Evolutionary conservation across 2,329 filamentous ascomycete genomes (phyloP).

Genomic region (Ilyonectria sp.): DNA sequence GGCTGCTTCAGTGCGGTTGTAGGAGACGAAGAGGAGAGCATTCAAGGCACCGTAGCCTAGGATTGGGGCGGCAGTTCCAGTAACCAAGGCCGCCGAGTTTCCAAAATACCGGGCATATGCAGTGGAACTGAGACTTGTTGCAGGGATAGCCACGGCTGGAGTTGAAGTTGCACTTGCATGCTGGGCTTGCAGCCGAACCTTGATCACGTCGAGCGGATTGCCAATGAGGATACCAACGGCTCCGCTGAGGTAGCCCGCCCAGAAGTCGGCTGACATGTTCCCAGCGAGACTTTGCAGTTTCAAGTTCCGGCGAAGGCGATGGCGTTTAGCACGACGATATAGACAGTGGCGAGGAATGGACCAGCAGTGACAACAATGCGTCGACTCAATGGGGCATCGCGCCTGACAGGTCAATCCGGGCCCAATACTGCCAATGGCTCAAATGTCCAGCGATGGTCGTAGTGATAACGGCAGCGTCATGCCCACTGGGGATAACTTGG

Average conservation of each 20-base stretch:
- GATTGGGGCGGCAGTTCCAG: slow-evolving; percentile 87
- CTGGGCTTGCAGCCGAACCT: slow-evolving; percentile 78
- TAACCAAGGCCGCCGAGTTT: slow-evolving; percentile 59
- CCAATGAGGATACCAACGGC: slow-evolving; percentile 89
- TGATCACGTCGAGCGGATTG: slow-evolving; percentile 83
- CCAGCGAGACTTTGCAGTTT: slow-evolving; percentile 20
- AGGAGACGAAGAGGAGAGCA: slow-evolving; percentile 89
- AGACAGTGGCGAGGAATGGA: slow-evolving; percentile 44
- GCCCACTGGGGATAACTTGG: slow-evolving; percentile 40
- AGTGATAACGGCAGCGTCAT: slow-evolving; percentile 43
- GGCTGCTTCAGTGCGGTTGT: slow-evolving; percentile 84
- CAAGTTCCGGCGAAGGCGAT: slow-evolving; percentile 28
- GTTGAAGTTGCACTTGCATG: slow-evolving; percentile 24
- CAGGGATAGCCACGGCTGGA: slow-evolving; percentile 17
- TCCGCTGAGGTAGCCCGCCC: slow-evolving; percentile 92
- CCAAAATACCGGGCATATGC: slow-evolving; percentile 37
- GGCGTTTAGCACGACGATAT: slow-evolving; percentile 43
- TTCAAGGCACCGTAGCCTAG: slow-evolving; percentile 93
- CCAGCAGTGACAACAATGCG: slow-evolving; percentile 41
- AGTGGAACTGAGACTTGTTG: slow-evolving; percentile 16
- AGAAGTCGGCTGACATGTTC: slow-evolving; percentile 89
- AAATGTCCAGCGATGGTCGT: slow-evolving; percentile 46
- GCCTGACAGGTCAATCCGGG: slow-evolving; percentile 39
- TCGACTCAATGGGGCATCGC: slow-evolving; percentile 37
- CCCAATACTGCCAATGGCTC: slow-evolving; percentile 46